These are phyloP conservation scores for Mucor velutinosus DNA, from an alignment of 371 early-diverging fungal genomes.

Conservation along the genomic window DNA sequence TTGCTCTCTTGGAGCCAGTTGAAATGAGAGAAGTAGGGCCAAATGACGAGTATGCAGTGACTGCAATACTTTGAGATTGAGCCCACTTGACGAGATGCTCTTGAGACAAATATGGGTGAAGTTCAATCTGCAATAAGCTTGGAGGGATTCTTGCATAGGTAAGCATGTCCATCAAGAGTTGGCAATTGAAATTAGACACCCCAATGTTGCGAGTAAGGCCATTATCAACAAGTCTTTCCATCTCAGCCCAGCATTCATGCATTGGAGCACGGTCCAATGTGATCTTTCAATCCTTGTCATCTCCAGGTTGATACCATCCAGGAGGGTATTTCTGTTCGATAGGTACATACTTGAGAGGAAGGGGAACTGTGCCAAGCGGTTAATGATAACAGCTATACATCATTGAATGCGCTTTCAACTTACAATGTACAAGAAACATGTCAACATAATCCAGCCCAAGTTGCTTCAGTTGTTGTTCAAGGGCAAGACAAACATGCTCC, in stretches of 20 bases:
- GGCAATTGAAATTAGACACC: slow-evolving; percentile 55
- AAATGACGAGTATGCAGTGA: not conserved
- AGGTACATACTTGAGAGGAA: slow-evolving; percentile 24
- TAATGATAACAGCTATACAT: not conserved
- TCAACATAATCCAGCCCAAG: slow-evolving; percentile 69
- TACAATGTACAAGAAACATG: slow-evolving; percentile 55
- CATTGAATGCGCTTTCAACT: not conserved
- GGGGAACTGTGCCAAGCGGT: not conserved
- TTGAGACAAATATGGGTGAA: slow-evolving; percentile 72
- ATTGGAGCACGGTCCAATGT: slow-evolving; percentile 28
- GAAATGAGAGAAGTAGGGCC: not conserved
- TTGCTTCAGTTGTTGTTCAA: slow-evolving; percentile 46
- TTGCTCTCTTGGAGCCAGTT: not conserved
- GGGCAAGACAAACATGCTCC: slow-evolving; percentile 42
- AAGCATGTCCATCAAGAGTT: slow-evolving; percentile 49
- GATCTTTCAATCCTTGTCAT: not conserved
- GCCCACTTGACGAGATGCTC: slow-evolving; percentile 43
- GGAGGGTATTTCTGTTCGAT: slow-evolving; percentile 28
- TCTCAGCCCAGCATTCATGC: slow-evolving; percentile 40
- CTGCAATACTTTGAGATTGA: not conserved
- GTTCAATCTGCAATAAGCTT: slow-evolving; percentile 62
- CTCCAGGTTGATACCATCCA: slow-evolving; percentile 6
- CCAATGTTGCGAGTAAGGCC: slow-evolving; percentile 50
- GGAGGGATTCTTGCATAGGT: slow-evolving; percentile 54
- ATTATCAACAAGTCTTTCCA: slow-evolving; percentile 31